phyloP scores from a whole-genome alignment of 2,329 filamentous ascomycete genomes.

The Aciculosporium take region DNA sequence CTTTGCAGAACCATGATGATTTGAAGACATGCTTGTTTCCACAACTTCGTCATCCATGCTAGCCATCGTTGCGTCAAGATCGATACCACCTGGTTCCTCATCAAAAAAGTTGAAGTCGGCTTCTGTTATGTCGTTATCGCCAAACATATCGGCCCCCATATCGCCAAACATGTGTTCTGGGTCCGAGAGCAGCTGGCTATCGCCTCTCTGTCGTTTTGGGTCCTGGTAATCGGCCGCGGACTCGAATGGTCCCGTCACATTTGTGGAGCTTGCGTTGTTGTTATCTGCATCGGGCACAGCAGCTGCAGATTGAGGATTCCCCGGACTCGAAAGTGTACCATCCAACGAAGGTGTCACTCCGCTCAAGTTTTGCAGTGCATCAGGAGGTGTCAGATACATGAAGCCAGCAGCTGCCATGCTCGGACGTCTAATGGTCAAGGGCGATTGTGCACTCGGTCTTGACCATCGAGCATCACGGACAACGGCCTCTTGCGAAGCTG shows the following conservation, averaged over 20 bases:
- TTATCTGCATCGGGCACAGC: slow-evolving; percentile 19
- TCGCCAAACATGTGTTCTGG: slow-evolving; percentile 53
- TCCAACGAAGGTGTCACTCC: slow-evolving; percentile 44
- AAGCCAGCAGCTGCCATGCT: slow-evolving; percentile 33
- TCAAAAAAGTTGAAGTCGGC: slow-evolving; percentile 79
- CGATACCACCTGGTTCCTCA: slow-evolving; percentile 34
- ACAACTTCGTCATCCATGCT: slow-evolving; percentile 7
- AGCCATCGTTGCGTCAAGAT: slow-evolving; percentile 21
- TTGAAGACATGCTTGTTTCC: neutral
- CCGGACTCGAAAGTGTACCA: slow-evolving; percentile 40
- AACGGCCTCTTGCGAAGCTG: slow-evolving; percentile 26
- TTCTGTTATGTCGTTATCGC: slow-evolving; percentile 62
- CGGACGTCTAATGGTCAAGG: slow-evolving; percentile 34
- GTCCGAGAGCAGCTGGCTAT: slow-evolving; percentile 29
- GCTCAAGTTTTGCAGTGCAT: slow-evolving; percentile 40
- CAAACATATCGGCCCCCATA: slow-evolving; percentile 55
- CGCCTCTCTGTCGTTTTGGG: slow-evolving; percentile 29
- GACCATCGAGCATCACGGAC: slow-evolving; percentile 28
- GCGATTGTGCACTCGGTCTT: slow-evolving; percentile 35
- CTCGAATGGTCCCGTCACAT: slow-evolving; percentile 12
- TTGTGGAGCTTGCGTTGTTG: slow-evolving; percentile 10
- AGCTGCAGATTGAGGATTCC: slow-evolving; percentile 23
- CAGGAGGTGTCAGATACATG: slow-evolving; percentile 61
- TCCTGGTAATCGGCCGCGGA: slow-evolving; percentile 22
- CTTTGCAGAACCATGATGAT: slow-evolving; percentile 7